phyloP scores from a whole-genome alignment of 345 rosid species.

The Xanthoceras sorbifolium region DNA sequence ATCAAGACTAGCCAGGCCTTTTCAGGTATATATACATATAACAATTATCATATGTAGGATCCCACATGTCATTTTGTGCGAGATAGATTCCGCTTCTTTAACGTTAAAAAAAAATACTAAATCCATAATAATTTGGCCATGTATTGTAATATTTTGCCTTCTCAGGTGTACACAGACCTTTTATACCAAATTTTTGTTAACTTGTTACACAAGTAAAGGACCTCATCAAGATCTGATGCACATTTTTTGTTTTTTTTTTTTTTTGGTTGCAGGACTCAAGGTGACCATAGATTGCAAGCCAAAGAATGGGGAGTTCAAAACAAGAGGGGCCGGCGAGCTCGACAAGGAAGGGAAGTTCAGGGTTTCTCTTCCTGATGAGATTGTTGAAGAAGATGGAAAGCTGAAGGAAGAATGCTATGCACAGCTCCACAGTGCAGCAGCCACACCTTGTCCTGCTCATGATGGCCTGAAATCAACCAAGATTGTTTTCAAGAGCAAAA shows the following conservation, averaged over 20 bases:
- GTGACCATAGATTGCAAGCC: conserved; percentile 75
- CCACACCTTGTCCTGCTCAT: conserved; percentile 59
- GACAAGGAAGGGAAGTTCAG: conserved; percentile 65
- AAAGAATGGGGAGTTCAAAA: conserved; percentile 53
- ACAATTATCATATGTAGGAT: no score
- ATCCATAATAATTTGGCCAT: neutral
- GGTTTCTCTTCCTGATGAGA: conserved; percentile 50
- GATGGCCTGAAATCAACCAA: conserved; percentile 55
- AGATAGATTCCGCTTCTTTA: no score
- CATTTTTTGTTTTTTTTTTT: neutral
- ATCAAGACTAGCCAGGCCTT: conserved; percentile 53
- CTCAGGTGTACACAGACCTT: no score
- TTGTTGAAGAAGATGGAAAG: conserved; percentile 48
- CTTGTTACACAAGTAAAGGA: neutral
- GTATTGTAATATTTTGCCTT: neutral
- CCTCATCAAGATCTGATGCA: neutral
- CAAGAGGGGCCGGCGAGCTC: conserved; percentile 55
- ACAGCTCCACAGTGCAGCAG: conserved; percentile 69
- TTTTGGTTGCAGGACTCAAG: conserved; percentile 52
- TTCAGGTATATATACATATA: neutral
- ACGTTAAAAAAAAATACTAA: no score
- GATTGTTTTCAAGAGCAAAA: conserved; percentile 46
- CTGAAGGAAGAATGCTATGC: conserved; percentile 81
- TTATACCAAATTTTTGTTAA: no score
- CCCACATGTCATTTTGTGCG: neutral